Conservation (phyloP, 1,284 basidiomycete genomes). For the Rhizoctonia solani region DNA sequence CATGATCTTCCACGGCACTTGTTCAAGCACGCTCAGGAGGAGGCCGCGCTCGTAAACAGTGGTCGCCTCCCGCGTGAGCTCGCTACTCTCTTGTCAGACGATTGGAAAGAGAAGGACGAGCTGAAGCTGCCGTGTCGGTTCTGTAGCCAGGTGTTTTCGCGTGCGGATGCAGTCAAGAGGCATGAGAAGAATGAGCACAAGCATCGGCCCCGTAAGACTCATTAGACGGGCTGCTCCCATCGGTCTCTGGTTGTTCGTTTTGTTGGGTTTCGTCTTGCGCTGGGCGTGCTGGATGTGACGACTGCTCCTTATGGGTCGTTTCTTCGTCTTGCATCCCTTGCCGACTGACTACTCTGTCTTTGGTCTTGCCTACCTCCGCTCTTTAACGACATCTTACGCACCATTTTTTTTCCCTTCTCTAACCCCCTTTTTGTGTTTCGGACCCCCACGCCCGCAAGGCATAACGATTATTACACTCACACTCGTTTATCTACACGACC, state of each 20-base stretch:
- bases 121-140: constrained; percentile 32
- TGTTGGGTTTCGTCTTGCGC: neutral
- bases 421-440: constrained; percentile 11
- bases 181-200: constrained; percentile 34
- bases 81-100: constrained; percentile 10
- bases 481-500: constrained; percentile 12
- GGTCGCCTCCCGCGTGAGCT: constrained; percentile 19
- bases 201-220: constrained; percentile 12
- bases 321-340: constrained; percentile 2
- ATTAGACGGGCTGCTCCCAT: neutral
- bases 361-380: constrained; percentile 2
- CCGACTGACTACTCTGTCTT: neutral
- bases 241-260: neutral
- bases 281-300: constrained; percentile 15
- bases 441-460: constrained; percentile 30
- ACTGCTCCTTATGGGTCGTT: constrained; percentile 22
- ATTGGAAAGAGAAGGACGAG: constrained; percentile 27
- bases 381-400: neutral
- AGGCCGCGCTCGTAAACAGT: constrained; percentile 14
- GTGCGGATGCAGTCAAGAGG: constrained; percentile 26
- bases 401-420: constrained; percentile 1
- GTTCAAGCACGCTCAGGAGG: constrained; percentile 31
- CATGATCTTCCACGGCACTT: constrained; percentile 30
- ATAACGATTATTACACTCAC: constrained; percentile 13
- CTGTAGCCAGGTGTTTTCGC: constrained; percentile 16